Base-by-base conservation (phyloP, 2,329 filamentous ascomycete species). In the Chrysosporium keratinophilum region DNA sequence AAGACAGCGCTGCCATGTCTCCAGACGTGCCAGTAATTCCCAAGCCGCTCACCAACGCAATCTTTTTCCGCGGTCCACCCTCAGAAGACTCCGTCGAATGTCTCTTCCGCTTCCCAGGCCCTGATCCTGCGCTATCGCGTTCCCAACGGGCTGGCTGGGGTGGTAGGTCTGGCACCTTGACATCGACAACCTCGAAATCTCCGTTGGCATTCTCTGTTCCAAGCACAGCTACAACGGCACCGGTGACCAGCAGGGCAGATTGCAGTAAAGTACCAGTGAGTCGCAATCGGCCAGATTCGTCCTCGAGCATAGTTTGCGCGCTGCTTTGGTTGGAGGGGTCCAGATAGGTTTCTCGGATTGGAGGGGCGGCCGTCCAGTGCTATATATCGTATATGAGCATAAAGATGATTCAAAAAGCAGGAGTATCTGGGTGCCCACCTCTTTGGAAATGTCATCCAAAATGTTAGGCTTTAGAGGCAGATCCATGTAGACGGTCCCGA, bases 401-500 rank as follows among this genome's bases (percentile, higher is more conserved):
- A n/a, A 34, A 28, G n/a, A 14, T 35, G 12, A 6, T 10, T 4
- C 5, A 9, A 9, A 33, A 5, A 48, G 19, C 10, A 15, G 5
- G 20, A 56, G 49, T 14, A 28, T 28, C 34, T 5, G 6, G 42
- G 43, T 11, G 69, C 79, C 59, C 72, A 90, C 87, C 69, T 96
- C 91, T 71, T 94, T 95, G 40, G 87, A 85, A 41, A 98, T 87
- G 63, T 98, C 93, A 56, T 96, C 90, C 34, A 98, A 74, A 67
- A 98, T 91, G 65, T 94, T 95, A 0, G 94, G 93, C 73, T 98
- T 98, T 64, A 96, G 71, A 1, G 87, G 81, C 88, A 98, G 90
- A 59, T 97, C 88, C 85, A 97, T 95, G 69, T 95, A 98, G 33
- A 97, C 82, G 0, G 93, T 98, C 14, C 94, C 93, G 0, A 84